Base-by-base conservation (phyloP, 2,329 filamentous ascomycete species). In the Conoideocrella luteorostrata region DNA sequence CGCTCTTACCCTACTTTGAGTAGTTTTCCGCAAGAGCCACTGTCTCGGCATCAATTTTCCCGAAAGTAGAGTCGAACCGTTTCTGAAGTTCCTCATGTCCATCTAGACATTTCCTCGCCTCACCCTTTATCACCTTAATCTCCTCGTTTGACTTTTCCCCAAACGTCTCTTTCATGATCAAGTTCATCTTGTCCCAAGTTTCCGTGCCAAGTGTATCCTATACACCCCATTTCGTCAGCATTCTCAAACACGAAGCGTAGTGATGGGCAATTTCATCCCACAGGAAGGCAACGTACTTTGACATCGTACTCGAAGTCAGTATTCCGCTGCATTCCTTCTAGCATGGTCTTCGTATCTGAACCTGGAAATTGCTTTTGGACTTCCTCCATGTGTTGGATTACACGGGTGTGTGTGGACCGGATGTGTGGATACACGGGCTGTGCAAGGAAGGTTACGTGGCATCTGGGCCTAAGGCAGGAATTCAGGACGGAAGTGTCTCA, bases 281-380 rank as follows among this genome's bases (percentile, higher is more conserved):
- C 9, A 4, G 17, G 7, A 29, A 7, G 4, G n/a, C n/a, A n/a
- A n/a, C 24, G n/a, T 11, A 40, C 38, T 21, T 30, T 40, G 26
- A 40, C 38, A 21, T 40, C 38, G 20, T 21, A 40, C 18, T 40
- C 38, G 23, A 32, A 32, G 9, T 40, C n/a, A 12, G 23, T 33
- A 22, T 40, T 40, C 17, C n/a, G 38, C 7, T 40, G 28, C 30
- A 40, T n/a, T n/a, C 24, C 38, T 11, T 7, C 20, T 13, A 11
- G 6, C 18, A 40, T 23, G 7, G n/a, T 21, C 13, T 22, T 7
- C 4, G 23, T 6, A n/a, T 33, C 28, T n/a, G 15, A 5, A 4
- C 32, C 38, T 9, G 38, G 38, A 23, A 22, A 11, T 7, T 20
- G 12, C 38, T 11, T 40, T n/a, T 40, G 18, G 13, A 40, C 11